phyloP scores from a whole-genome alignment of 345 rosid species.

The Xanthoceras sorbifolium region DNA sequence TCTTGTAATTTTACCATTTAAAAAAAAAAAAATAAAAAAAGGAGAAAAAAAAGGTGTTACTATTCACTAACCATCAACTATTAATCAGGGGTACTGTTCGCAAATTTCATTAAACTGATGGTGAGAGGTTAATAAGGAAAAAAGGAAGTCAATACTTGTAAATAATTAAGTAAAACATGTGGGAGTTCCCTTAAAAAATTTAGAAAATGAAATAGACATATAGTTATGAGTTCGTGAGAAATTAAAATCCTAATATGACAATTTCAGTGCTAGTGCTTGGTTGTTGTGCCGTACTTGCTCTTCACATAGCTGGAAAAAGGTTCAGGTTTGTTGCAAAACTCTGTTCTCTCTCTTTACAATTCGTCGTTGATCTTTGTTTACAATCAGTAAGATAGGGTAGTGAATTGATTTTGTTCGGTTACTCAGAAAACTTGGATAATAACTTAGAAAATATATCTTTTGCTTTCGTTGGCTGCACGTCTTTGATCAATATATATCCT shows the following conservation, averaged over 20 bases:
- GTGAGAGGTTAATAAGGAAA: neutral
- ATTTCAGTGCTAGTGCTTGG: neutral
- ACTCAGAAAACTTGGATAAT: neutral
- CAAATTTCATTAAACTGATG: neutral
- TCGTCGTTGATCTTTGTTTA: neutral
- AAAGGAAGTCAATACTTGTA: too few relatives aligned
- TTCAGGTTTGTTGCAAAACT: neutral
- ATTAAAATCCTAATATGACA: conserved; percentile 1
- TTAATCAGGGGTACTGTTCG: too few relatives aligned
- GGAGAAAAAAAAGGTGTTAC: too few relatives aligned
- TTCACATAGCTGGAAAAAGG: neutral
- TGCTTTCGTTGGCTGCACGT: neutral
- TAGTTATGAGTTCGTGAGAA: neutral
- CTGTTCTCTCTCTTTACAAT: neutral
- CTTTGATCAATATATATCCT: neutral
- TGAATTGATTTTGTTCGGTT: neutral
- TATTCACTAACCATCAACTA: neutral
- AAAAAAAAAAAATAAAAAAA: neutral
- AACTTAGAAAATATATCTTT: neutral
- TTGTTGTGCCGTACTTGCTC: neutral
- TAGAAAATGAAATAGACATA: neutral
- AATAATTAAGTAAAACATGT: neutral
- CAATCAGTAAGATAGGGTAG: neutral
- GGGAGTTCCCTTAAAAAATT: neutral
- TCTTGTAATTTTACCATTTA: too few relatives aligned